Base-by-base conservation (phyloP, 2,329 filamentous ascomycete genomes). In the Diaporthe citrichinensis region DNA sequence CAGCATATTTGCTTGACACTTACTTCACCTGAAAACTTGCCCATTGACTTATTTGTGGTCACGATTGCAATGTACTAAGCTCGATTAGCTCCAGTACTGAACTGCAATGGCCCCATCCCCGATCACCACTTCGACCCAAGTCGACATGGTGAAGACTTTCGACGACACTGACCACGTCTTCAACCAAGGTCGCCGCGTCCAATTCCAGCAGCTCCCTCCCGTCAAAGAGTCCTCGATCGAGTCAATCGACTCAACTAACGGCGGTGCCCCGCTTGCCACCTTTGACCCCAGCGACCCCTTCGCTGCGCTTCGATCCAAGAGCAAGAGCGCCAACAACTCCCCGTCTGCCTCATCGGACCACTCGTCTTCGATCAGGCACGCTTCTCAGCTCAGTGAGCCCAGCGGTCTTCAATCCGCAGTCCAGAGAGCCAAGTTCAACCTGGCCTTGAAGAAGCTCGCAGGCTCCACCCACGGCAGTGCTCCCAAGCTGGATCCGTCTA, bases 311-410 rank as follows among this genome's bases (percentile, higher is more conserved):
- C 69, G 36, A 31, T 41, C 55, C 53, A 46, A 58, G 53, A 71
- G 41, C 31, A 59, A 74, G 73, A 71, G 65, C 36, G 65, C 55
- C n/a, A 59, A 71, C 44, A 61, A 39, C 55, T 74, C 73, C 8
- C 65, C 73, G 8, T 36, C 31, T 4, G 31, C 41, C 12, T 55
- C 31, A 15, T 74, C 55, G 23, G 59, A 49, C 39, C 28, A n/a
- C 31, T 53, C 31, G 6, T 46, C 34, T 10, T n/a, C 23, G 2
- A 20, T 61, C 65, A 41, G 28, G 17, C 23, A 36, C 39, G 36
- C 55, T 25, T 59, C 44, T 36, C 65, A 59, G 31, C 25, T 61
- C 4, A 74, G 73, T 44, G 73, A 71, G 41, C 73, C 73, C 12
- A 41, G 20, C 17, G 31, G 41, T 20, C 46, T 61, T 34, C 55